These are phyloP conservation scores for Endoconidiophora polonica DNA, from an alignment of 2,329 filamentous ascomycete species.

Conservation along the genomic window DNA sequence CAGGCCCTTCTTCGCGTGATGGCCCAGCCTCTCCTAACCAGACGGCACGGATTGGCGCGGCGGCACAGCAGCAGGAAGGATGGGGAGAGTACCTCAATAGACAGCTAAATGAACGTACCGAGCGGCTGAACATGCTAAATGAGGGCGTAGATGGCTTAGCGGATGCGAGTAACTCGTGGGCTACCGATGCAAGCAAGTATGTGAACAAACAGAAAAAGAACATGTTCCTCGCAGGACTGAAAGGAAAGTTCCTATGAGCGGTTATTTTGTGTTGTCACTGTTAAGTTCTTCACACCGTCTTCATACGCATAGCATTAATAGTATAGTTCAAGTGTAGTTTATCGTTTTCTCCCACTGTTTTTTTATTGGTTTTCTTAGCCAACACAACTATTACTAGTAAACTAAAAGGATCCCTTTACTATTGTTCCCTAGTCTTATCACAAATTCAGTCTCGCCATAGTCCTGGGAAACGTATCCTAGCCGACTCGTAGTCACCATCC, in stretches of 20 bases:
- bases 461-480: too few relatives aligned
- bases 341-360: neutral
- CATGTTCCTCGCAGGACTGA: conserved; percentile 53
- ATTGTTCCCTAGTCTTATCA: too few relatives aligned
- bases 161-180: conserved; percentile 66
- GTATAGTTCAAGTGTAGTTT: neutral
- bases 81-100: conserved; percentile 70
- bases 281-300: neutral
- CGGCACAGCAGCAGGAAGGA: conserved; percentile 33
- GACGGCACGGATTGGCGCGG: conserved; percentile 12
- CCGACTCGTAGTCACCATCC: too few relatives aligned
- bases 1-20: conserved; percentile 18
- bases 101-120: conserved; percentile 78
- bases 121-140: conserved; percentile 66
- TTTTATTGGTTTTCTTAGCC: neutral
- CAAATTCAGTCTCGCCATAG: too few relatives aligned
- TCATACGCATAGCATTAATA: neutral
- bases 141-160: conserved; percentile 75
- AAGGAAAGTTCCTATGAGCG: conserved; percentile 33
- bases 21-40: conserved; percentile 15
- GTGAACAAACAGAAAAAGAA: conserved; percentile 77
- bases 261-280: conserved; percentile 12
- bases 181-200: conserved; percentile 76
- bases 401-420: too few relatives aligned
- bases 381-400: too few relatives aligned